Percentiles rank a stretch among this genome's conserved stretches.
Evolutionary conservation across 495 filamentous ascomycete species (phyloP).

Genomic region (Haplographium delicatum): DNA sequence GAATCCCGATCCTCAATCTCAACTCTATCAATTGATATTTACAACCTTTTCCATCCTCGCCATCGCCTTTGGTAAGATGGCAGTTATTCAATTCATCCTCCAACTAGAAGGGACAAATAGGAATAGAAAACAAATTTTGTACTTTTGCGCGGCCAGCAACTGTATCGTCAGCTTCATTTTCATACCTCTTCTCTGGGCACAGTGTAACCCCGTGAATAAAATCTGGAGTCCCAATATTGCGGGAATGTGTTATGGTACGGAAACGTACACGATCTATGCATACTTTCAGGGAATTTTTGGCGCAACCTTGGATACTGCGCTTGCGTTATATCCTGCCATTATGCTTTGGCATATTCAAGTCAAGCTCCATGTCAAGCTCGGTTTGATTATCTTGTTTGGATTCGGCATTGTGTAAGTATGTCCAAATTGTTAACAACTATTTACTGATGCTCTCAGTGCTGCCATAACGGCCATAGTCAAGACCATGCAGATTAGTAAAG

Average conservation of each 20-base stretch:
- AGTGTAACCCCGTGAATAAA: constrained; percentile 10
- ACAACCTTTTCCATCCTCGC: constrained; percentile 16
- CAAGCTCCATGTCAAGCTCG: constrained; percentile 40
- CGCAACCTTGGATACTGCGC: constrained; percentile 40
- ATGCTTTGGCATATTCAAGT: constrained; percentile 42
- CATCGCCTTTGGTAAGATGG: constrained; percentile 17
- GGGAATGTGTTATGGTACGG: constrained; percentile 7
- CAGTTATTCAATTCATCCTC: constrained; percentile 20
- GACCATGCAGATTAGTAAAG: constrained; percentile 3
- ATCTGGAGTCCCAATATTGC: constrained; percentile 14
- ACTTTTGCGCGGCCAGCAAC: constrained; percentile 13
- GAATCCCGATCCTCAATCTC: constrained; percentile 11
- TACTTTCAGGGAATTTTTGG: constrained; percentile 30
- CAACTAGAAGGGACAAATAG: constrained; percentile 15
- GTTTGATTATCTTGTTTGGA: constrained; percentile 37
- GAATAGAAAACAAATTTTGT: constrained; percentile 11
- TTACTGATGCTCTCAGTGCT: constrained; percentile 7
- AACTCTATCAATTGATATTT: constrained; percentile 15
- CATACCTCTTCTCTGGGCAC: constrained; percentile 15
- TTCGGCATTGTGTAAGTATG: constrained; percentile 40
- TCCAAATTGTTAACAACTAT: neutral
- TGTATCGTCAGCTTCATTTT: constrained; percentile 13
- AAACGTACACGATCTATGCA: constrained; percentile 4
- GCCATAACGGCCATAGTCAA: constrained; percentile 12
- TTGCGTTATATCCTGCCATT: constrained; percentile 41